Evolutionary conservation across 106 monocot species (phyloP).

Genomic region (Dendrobium officinale): DNA sequence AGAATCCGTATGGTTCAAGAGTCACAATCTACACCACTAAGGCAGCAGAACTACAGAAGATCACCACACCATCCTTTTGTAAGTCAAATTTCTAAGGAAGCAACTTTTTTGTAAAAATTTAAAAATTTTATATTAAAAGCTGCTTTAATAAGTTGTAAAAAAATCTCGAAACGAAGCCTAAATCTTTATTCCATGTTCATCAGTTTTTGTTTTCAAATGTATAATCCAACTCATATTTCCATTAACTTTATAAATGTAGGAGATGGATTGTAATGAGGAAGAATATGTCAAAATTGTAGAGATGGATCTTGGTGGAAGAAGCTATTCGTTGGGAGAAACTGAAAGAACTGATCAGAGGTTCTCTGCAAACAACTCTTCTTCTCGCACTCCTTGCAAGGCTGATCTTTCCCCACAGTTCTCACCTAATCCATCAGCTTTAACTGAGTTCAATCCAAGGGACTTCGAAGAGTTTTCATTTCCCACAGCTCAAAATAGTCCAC

Average conservation of each 20-base stretch:
- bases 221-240: background rate
- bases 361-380: conserved; percentile 8
- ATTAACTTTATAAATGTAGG: conserved; percentile 23
- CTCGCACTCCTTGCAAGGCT: conserved; percentile 1
- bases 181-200: background rate
- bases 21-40: conserved; percentile 8
- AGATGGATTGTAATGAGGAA: conserved; percentile 34
- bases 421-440: conserved; percentile 36
- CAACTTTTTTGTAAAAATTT: too few relatives aligned
- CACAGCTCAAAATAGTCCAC: conserved; percentile 46
- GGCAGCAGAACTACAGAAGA: conserved; percentile 14
- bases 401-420: conserved; percentile 29
- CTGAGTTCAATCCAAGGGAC: conserved; percentile 40
- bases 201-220: background rate
- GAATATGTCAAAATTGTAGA: conserved; percentile 60
- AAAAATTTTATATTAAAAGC: too few relatives aligned
- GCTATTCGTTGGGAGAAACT: conserved; percentile 19
- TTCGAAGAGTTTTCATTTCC: conserved; percentile 45
- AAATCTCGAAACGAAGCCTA: too few relatives aligned
- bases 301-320: conserved; percentile 49
- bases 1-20: conserved; percentile 27
- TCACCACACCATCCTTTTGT: conserved; percentile 45
- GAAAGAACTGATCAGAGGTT: conserved; percentile 19
- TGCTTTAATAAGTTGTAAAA: too few relatives aligned
- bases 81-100: conserved; percentile 10